Conservation (phyloP, 2,329 filamentous ascomycete genomes). For the Botrytis galanthina region DNA sequence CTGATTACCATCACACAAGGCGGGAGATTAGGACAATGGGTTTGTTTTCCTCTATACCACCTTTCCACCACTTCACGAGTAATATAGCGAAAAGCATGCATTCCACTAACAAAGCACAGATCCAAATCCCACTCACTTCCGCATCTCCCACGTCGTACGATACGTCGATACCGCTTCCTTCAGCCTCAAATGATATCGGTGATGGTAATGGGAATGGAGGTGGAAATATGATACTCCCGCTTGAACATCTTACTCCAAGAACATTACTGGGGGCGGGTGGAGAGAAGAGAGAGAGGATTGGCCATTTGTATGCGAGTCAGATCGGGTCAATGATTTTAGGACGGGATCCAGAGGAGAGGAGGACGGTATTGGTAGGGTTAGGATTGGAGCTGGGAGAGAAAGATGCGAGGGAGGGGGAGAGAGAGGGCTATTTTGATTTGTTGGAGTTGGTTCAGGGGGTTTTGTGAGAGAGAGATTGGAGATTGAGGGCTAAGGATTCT, state of each 20-base stretch:
- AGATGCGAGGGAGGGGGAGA: constrained; percentile 35
- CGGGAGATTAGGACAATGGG: constrained; percentile 88
- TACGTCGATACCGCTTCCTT: constrained; percentile 43
- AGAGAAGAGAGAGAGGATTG: constrained; percentile 74
- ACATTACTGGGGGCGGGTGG: constrained; percentile 83
- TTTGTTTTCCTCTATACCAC: constrained; percentile 41
- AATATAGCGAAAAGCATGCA: too few relatives aligned
- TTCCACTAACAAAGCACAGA: constrained; percentile 44
- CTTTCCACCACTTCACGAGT: background rate
- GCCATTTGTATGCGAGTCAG: constrained; percentile 85
- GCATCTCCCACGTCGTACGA: constrained; percentile 60
- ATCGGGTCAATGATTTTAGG: constrained; percentile 77
- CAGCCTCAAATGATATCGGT: constrained; percentile 21
- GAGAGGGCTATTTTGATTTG: constrained; percentile 62
- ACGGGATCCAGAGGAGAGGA: constrained; percentile 62
- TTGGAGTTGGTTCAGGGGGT: constrained; percentile 61
- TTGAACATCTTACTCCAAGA: constrained; percentile 78
- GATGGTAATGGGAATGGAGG: constrained; percentile 35
- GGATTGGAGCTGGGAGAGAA: constrained; percentile 48
- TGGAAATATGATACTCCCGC: constrained; percentile 66
- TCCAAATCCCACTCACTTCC: constrained; percentile 75
- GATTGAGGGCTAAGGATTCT: background rate
- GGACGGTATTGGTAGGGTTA: constrained; percentile 61
- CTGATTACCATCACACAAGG: constrained; percentile 85
- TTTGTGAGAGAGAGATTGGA: constrained; percentile 28